Evolutionary conservation across 371 early-diverging fungal genomes (phyloP).

Genomic region (Saksenaea vasiformis): DNA sequence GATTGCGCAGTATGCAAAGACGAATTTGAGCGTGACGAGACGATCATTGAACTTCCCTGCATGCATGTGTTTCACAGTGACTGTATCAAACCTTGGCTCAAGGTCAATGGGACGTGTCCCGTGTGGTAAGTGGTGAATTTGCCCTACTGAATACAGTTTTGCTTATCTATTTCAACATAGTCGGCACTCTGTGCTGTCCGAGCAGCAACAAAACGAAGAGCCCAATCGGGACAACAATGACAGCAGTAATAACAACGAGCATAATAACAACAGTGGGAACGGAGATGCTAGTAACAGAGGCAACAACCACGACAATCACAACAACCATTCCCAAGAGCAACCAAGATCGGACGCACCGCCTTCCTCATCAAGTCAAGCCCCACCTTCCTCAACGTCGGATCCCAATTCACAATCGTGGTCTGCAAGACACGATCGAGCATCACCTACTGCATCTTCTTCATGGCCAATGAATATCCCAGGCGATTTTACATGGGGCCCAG

Average conservation of each 20-base stretch:
- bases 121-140: conserved; percentile 67
- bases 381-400: conserved; percentile 1
- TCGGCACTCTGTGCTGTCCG: conserved; percentile 38
- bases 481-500: conserved; percentile 31
- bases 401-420: conserved; percentile 8
- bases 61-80: conserved; percentile 83
- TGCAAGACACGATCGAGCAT: conserved; percentile 1
- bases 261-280: neutral
- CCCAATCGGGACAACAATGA: neutral
- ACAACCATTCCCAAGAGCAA: neutral
- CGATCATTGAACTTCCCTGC: conserved; percentile 73
- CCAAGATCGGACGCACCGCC: conserved; percentile 7
- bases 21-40: conserved; percentile 62
- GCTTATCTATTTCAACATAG: conserved; percentile 12
- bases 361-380: neutral
- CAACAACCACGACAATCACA: neutral
- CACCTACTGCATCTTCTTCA: conserved; percentile 13
- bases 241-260: neutral
- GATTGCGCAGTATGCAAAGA: conserved; percentile 87
- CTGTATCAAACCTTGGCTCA: conserved; percentile 91
- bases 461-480: conserved; percentile 29
- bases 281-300: neutral
- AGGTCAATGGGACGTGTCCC: conserved; percentile 85
- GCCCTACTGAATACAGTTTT: neutral
- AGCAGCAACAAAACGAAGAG: conserved; percentile 4